Conservation (phyloP, 305 asterid species). For the Solanum aculeatissimum region DNA sequence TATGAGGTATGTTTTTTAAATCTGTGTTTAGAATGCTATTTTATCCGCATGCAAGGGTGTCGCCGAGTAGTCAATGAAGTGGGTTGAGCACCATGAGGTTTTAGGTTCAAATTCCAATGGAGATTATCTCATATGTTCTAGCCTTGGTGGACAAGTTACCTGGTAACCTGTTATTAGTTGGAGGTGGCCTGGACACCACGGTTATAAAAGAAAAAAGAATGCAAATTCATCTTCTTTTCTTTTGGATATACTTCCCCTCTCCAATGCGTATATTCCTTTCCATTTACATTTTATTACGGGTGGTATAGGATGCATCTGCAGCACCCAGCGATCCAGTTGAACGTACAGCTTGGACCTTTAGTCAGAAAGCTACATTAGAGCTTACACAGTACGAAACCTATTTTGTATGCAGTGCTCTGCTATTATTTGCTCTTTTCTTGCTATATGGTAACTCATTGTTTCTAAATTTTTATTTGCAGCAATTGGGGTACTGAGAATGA, state of each 20-base stretch:
- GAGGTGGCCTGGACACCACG: too few relatives aligned
- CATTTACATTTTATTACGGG: neutral
- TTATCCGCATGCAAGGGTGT: neutral
- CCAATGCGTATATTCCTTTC: neutral
- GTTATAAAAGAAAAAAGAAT: neutral
- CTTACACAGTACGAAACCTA: slow-evolving; percentile 65
- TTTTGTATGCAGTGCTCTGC: neutral
- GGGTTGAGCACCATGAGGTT: too few relatives aligned
- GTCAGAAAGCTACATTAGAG: slow-evolving; percentile 68
- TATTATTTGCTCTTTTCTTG: neutral
- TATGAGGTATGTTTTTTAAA: slow-evolving; percentile 45
- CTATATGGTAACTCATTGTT: neutral
- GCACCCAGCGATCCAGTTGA: slow-evolving; percentile 67
- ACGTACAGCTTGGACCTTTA: slow-evolving; percentile 77
- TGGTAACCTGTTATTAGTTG: too few relatives aligned
- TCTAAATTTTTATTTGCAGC: slow-evolving; percentile 25
- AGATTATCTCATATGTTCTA: too few relatives aligned
- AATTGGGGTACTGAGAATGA: slow-evolving; percentile 93
- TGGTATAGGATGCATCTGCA: slow-evolving; percentile 52
- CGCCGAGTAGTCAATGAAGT: too few relatives aligned
- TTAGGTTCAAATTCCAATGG: too few relatives aligned
- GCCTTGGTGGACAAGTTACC: too few relatives aligned
- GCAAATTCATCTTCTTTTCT: neutral
- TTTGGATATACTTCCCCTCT: neutral
- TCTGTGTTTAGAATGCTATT: neutral